These are phyloP conservation scores for Aurantiochytrium sp. DNA, from an alignment of 108 stramenopile species.

Conservation along the genomic window DNA sequence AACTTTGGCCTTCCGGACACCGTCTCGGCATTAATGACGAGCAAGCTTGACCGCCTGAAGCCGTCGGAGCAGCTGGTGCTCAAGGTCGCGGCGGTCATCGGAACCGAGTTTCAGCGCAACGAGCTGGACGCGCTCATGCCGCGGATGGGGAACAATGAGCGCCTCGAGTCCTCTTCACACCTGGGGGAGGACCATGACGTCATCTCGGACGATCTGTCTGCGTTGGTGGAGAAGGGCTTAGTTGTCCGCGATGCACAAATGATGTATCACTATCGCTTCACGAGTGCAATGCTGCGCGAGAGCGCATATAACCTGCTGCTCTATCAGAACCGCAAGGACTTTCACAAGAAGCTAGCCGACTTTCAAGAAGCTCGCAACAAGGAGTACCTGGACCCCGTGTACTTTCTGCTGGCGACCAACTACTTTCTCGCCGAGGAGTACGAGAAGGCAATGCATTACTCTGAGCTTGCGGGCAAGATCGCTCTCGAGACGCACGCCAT, in stretches of 20 bases:
- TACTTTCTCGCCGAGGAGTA: neutral
- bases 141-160: neutral
- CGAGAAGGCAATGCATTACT: neutral
- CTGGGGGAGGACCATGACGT: neutral
- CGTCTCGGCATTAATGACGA: slow-evolving; percentile 8
- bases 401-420: slow-evolving; percentile 9
- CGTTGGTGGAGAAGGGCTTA: neutral
- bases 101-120: neutral
- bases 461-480: neutral
- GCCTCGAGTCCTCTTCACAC: neutral
- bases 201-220: neutral
- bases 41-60: neutral
- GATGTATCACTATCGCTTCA: slow-evolving; percentile 15
- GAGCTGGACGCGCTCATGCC: neutral
- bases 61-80: neutral
- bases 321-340: slow-evolving; percentile 6
- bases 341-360: neutral
- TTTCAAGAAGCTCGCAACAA: slow-evolving; percentile 20
- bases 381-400: slow-evolving; percentile 21
- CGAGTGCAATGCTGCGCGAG: slow-evolving; percentile 14
- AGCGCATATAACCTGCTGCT: slow-evolving; percentile 13
- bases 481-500: neutral
- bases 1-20: neutral
- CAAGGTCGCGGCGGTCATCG: slow-evolving; percentile 9
- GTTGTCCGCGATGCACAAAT: neutral